phyloP scores from a whole-genome alignment of 2,329 filamentous ascomycete species.

The Rhinocladiella similis region DNA sequence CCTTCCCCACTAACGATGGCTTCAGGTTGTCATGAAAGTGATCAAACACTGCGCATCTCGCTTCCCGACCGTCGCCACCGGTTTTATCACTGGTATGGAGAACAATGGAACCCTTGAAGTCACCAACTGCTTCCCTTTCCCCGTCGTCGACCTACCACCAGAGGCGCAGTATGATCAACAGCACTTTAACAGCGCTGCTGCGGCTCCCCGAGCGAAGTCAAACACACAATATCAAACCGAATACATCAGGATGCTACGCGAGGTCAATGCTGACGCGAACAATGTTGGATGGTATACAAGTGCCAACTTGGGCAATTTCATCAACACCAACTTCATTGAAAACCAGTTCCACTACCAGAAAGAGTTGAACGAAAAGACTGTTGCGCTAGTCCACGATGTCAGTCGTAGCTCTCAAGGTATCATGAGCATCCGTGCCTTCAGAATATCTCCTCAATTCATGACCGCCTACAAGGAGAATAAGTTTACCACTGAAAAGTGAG shows the following conservation, averaged over 20 bases:
- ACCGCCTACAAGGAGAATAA: constrained; percentile 92
- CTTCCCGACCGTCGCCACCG: constrained; percentile 87
- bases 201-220: constrained; percentile 87
- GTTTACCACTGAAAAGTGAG: constrained; percentile 93
- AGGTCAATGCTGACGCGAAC: constrained; percentile 98
- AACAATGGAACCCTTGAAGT: constrained; percentile 76
- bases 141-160: constrained; percentile 70
- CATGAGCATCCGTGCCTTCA: constrained; percentile 86
- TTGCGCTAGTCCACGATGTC: constrained; percentile 91
- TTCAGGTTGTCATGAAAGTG: constrained; percentile 92
- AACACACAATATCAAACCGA: constrained; percentile 88
- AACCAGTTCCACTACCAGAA: constrained; percentile 98
- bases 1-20: constrained; percentile 30
- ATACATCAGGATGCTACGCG: constrained; percentile 94
- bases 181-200: constrained; percentile 73
- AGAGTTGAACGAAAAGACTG: constrained; percentile 79
- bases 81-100: constrained; percentile 92
- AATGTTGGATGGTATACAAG: constrained; percentile 98
- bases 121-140: constrained; percentile 95
- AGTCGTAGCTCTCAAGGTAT: constrained; percentile 92
- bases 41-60: constrained; percentile 88
- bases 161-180: constrained; percentile 70
- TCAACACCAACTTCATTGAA: constrained; percentile 93
- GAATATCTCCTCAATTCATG: constrained; percentile 85
- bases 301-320: constrained; percentile 97